Evolutionary conservation across 495 filamentous ascomycete genomes (phyloP).

Genomic region (Aspergillus sparsus): DNA sequence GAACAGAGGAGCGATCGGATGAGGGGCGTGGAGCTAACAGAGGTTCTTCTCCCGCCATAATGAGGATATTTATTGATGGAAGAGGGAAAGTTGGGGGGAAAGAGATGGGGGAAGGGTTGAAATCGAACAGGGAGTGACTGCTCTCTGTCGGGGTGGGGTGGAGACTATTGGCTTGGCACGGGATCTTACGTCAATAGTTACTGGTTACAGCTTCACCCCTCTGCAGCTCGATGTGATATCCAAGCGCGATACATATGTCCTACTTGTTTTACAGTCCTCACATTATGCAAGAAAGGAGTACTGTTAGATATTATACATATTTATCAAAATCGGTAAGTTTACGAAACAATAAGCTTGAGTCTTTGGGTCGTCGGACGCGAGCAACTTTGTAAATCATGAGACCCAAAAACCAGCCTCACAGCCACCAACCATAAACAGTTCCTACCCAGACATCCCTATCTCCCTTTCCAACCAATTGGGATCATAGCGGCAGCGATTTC

Average conservation of each 20-base stretch:
- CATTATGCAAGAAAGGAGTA: not conserved
- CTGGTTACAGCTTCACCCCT: too few relatives aligned
- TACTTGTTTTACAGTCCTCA: too few relatives aligned
- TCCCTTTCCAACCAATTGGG: conserved; percentile 77
- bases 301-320: not conserved
- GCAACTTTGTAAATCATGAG: not conserved
- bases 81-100: conserved; percentile 8
- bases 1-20: conserved; percentile 48
- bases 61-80: conserved; percentile 1
- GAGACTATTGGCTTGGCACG: conserved; percentile 18
- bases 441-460: conserved; percentile 17
- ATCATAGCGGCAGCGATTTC: conserved; percentile 88
- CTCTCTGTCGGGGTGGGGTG: too few relatives aligned
- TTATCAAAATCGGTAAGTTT: not conserved
- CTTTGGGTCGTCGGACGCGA: too few relatives aligned
- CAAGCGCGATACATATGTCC: too few relatives aligned
- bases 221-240: too few relatives aligned
- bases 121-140: not conserved
- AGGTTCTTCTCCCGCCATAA: conserved; percentile 50
- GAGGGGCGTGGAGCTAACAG: conserved; percentile 46
- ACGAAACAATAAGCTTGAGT: not conserved
- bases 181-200: conserved; percentile 21
- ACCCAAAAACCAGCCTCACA: not conserved
- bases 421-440: not conserved
- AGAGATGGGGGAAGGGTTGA: not conserved